These are phyloP conservation scores for Eimeria maxima DNA, from an alignment of 169 alveolate genomes.

Conservation along the genomic window DNA sequence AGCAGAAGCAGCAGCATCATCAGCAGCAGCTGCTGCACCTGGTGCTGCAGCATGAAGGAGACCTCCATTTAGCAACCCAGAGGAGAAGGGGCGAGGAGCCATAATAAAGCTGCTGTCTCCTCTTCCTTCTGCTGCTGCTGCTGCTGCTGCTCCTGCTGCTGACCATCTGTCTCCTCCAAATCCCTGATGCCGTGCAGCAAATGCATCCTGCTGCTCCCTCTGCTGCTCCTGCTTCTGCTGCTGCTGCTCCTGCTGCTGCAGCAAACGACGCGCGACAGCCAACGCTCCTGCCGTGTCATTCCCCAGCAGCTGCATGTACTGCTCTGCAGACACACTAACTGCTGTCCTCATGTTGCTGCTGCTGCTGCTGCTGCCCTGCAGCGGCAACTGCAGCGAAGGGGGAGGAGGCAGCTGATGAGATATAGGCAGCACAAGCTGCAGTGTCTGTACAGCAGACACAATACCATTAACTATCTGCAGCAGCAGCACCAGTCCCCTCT, in stretches of 20 bases:
- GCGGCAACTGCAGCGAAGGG: slow-evolving; percentile 69
- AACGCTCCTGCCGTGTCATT: background rate
- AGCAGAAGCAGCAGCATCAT: background rate
- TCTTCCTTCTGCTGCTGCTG: background rate
- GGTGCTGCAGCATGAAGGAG: slow-evolving; percentile 58
- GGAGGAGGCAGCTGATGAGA: slow-evolving; percentile 76
- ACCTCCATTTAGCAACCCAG: slow-evolving; percentile 8
- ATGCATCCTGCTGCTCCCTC: slow-evolving; percentile 15
- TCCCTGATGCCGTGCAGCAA: background rate
- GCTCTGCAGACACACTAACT: slow-evolving; percentile 32
- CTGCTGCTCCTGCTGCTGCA: slow-evolving; percentile 66
- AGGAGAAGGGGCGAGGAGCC: background rate
- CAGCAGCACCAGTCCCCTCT: slow-evolving; percentile 74
- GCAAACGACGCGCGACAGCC: slow-evolving; percentile 43
- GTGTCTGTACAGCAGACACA: slow-evolving; percentile 71
- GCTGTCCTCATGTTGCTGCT: background rate
- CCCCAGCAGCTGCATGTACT: slow-evolving; percentile 52
- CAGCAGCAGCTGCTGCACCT: slow-evolving; percentile 4
- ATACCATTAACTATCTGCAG: slow-evolving; percentile 41
- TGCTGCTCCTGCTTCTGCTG: slow-evolving; percentile 47
- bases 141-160: slow-evolving; percentile 42
- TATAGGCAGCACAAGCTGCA: slow-evolving; percentile 72
- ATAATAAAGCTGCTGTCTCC: background rate
- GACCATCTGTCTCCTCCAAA: slow-evolving; percentile 2
- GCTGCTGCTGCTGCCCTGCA: slow-evolving; percentile 74